These are phyloP conservation scores for Penicillium verrucosum DNA, from an alignment of 2,329 filamentous ascomycete genomes.

Conservation along the genomic window DNA sequence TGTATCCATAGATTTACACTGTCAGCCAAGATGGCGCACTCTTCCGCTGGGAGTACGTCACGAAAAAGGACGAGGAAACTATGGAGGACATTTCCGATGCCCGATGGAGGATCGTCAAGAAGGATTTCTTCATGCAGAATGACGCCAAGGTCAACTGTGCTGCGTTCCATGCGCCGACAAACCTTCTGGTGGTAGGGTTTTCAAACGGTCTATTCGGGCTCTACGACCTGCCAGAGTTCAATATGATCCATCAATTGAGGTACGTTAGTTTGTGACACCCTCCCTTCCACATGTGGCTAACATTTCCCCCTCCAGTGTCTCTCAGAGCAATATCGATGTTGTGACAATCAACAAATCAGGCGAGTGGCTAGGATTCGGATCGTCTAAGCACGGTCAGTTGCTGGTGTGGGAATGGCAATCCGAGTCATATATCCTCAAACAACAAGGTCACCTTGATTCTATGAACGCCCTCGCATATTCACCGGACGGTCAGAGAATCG, in stretches of 20 bases:
- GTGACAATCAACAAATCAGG: constrained; percentile 91
- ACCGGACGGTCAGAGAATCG: constrained; percentile 85
- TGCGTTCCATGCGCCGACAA: constrained; percentile 80
- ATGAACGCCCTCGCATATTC: constrained; percentile 94
- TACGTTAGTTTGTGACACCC: constrained; percentile 23
- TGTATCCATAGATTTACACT: constrained; percentile 67
- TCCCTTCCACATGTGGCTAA: not conserved
- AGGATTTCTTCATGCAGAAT: constrained; percentile 91
- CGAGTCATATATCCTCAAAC: constrained; percentile 96
- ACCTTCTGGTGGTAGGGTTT: constrained; percentile 93
- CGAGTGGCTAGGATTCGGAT: constrained; percentile 96
- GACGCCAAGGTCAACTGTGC: constrained; percentile 83
- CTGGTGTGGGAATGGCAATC: constrained; percentile 99
- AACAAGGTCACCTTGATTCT: constrained; percentile 94
- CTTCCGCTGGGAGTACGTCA: constrained; percentile 84
- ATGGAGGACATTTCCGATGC: constrained; percentile 64
- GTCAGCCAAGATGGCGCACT: constrained; percentile 96
- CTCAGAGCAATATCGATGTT: constrained; percentile 92
- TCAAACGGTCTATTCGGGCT: constrained; percentile 91
- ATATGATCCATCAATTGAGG: constrained; percentile 80
- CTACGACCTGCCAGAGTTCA: constrained; percentile 95
- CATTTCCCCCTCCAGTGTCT: constrained; percentile 66
- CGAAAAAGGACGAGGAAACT: constrained; percentile 59
- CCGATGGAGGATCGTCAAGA: constrained; percentile 86
- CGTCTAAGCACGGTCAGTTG: constrained; percentile 91